Base-by-base conservation (phyloP, 495 filamentous ascomycete genomes). In the Schizothecium vesticola region DNA sequence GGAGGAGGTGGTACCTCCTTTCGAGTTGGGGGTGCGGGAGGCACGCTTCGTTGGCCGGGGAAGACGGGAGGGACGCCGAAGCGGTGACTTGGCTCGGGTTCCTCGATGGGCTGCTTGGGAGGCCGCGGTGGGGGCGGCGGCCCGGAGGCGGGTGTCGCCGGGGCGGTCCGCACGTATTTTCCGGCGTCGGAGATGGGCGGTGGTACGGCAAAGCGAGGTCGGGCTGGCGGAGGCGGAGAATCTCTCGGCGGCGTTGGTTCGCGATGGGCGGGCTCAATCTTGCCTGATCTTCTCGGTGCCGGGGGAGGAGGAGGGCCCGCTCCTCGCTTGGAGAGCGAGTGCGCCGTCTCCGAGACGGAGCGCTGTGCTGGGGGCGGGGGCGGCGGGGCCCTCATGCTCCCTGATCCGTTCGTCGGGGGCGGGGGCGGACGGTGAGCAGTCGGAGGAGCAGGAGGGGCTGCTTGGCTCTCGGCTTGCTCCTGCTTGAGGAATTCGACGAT, bases 401-500 rank as follows among this genome's bases (percentile, higher is more conserved):
- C 70, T 11, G 72, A 71, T 12, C 69, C 71, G 64, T 74, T 76
- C 22, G 72, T 67, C 2, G 83, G 76, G 7, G 82, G 77, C 3
- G 79, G 81, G 0, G 83, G 81, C 3, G 87, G 85, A 19, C 83
- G 83, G 21, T 85, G 81, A 22, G 87, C 86, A 12, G 86, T 85
- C 7, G 86, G 84, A 22, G 87, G 86, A 12, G 87, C 85, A 12
- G 86, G 84, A 16, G 91, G 85, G 13, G 85, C 68, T 13, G 77
- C 60, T 65, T 71, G 79, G 76, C 59, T 79, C 72, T 83, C 83
- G 29, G 85, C 85, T 76, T 94, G 91, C 72, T 92, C 88, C 76
- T 95, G 86, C 70, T 89, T 89, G 71, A 97, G 90, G 73, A 95
- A 99, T 21, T 88, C 84, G 77, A 94, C 92, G 77, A 98, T 99